Conservation (phyloP, 176 grass and related monocot species). For the Oryza rufipogon region DNA sequence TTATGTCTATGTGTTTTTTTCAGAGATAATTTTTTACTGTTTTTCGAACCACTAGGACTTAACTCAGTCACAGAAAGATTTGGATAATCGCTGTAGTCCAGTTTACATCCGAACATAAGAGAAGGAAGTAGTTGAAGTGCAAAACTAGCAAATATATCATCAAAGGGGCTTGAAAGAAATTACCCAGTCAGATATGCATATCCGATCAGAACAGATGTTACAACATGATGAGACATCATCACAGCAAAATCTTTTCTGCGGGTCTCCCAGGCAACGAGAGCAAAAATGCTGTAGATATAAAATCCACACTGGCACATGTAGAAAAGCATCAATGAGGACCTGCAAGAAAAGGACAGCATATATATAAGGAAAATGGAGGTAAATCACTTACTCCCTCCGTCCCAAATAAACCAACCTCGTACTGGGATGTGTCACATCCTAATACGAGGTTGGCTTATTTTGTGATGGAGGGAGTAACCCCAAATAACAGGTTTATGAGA, state of each 20-base stretch:
- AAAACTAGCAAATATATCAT: constrained; percentile 38
- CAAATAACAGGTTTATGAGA: constrained; percentile 27
- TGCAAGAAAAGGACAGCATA: constrained; percentile 32
- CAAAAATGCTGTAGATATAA: constrained; percentile 94
- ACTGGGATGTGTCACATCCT: too few species aligned
- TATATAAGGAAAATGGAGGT: constrained; percentile 38
- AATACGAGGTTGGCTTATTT: too few species aligned
- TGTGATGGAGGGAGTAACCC: too few species aligned
- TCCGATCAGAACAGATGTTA: constrained; percentile 92
- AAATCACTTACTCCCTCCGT: neutral
- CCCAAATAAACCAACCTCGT: too few species aligned
- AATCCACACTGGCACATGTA: constrained; percentile 99
- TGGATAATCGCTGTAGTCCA: neutral
- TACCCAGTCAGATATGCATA: constrained; percentile 89
- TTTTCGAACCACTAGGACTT: constrained; percentile 1
- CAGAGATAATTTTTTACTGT: neutral
- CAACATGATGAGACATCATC: constrained; percentile 99
- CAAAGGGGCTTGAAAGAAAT: constrained; percentile 15
- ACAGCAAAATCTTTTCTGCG: constrained; percentile 98
- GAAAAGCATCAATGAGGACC: constrained; percentile 82
- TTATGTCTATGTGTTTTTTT: neutral
- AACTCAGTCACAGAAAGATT: constrained; percentile 25
- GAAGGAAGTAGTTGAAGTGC: constrained; percentile 8
- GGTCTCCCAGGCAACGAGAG: constrained; percentile 97
- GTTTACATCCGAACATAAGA: constrained; percentile 31